These are phyloP conservation scores for Phytophthora europaea DNA, from an alignment of 352 stramenopile species.

Conservation along the genomic window DNA sequence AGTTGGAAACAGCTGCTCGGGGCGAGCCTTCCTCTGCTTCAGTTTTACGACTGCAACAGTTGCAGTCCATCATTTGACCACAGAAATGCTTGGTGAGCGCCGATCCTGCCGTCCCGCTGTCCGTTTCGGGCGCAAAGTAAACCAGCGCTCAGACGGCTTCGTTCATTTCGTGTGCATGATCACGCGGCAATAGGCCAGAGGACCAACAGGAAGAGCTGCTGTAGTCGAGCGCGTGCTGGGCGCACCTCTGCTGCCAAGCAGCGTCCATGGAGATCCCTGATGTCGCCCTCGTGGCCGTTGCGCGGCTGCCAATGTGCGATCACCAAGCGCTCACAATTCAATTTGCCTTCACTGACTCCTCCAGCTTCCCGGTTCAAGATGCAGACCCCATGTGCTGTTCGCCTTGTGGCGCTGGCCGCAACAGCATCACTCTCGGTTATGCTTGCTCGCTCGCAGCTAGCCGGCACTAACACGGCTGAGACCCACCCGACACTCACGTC, in stretches of 20 bases:
- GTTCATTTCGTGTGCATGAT: constrained; percentile 13
- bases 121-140: constrained; percentile 11
- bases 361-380: not conserved
- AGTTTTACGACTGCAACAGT: constrained; percentile 6
- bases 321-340: constrained; percentile 9
- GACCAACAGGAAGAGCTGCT: not conserved
- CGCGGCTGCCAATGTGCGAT: not conserved
- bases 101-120: constrained; percentile 18
- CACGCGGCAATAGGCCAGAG: constrained; percentile 1
- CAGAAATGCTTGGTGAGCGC: constrained; percentile 2
- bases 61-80: not conserved
- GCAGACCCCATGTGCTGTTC: constrained; percentile 18
- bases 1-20: constrained; percentile 1
- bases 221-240: not conserved
- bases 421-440: constrained; percentile 7
- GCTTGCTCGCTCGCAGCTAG: constrained; percentile 36
- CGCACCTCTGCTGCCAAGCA: constrained; percentile 19
- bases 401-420: constrained; percentile 12
- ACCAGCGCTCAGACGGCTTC: not conserved
- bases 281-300: not conserved
- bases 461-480: constrained; percentile 43
- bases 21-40: constrained; percentile 7
- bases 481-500: constrained; percentile 44
- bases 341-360: constrained; percentile 11
- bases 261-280: not conserved